Conservation (phyloP, 2,329 filamentous ascomycete species). For the Sporothrix phasma region DNA sequence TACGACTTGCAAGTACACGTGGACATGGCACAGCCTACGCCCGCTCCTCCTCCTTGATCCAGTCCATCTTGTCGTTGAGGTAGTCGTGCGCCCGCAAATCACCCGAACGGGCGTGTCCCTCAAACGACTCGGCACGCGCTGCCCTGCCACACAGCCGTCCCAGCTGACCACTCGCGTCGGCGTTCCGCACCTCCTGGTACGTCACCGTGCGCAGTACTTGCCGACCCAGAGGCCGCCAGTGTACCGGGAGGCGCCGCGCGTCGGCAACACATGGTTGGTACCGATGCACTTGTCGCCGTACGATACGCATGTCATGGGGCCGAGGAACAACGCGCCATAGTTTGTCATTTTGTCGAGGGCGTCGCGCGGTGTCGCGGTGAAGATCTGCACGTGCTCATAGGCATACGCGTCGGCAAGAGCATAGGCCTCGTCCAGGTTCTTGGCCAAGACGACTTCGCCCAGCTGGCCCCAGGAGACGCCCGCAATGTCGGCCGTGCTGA, state of each 20-base stretch:
- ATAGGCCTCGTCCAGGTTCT: constrained; percentile 33
- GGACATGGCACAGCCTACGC: too few relatives aligned
- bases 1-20: background rate
- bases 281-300: constrained; percentile 47
- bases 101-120: constrained; percentile 42
- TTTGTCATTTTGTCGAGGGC: constrained; percentile 41
- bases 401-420: constrained; percentile 38
- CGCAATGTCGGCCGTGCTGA: constrained; percentile 36
- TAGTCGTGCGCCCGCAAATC: constrained; percentile 37
- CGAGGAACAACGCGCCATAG: constrained; percentile 42
- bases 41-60: constrained; percentile 26
- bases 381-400: constrained; percentile 42
- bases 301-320: constrained; percentile 41
- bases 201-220: constrained; percentile 44
- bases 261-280: constrained; percentile 45
- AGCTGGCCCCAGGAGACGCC: constrained; percentile 34
- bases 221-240: constrained; percentile 46
- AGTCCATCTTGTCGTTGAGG: constrained; percentile 32
- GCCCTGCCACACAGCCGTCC: constrained; percentile 39
- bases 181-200: constrained; percentile 39
- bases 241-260: constrained; percentile 36
- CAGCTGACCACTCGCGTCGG: constrained; percentile 36
- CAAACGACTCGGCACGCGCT: constrained; percentile 41
- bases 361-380: constrained; percentile 36
- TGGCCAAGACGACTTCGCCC: constrained; percentile 37